Conservation (phyloP, 176 grass and related monocot genomes). For the Phragmites australis region DNA sequence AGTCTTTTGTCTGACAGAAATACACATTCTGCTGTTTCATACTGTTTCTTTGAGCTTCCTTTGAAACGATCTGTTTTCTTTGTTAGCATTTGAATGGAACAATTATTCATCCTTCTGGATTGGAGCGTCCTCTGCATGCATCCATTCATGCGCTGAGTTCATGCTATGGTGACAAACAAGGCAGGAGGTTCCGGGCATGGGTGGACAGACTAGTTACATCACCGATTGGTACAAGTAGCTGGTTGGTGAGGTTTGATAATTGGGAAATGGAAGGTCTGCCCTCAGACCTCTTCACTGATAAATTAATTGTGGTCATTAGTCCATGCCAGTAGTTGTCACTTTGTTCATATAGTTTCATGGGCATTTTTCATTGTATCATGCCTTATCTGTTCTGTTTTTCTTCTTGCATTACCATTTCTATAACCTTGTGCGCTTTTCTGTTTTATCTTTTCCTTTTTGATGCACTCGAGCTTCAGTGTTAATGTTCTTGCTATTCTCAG, state of each 20-base stretch:
- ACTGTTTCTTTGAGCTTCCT: conserved; percentile 11
- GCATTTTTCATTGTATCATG: neutral
- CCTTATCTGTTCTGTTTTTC: neutral
- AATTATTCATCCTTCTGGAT: conserved; percentile 77
- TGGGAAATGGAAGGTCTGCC: conserved; percentile 78
- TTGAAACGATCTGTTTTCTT: conserved; percentile 28
- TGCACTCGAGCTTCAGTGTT: neutral
- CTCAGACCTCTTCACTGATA: conserved; percentile 5
- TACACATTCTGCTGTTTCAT: neutral
- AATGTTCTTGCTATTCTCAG: conserved; percentile 39
- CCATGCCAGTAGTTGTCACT: neutral
- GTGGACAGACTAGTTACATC: conserved; percentile 75
- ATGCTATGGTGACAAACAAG: conserved; percentile 73
- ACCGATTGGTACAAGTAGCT: conserved; percentile 53
- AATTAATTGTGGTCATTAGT: conserved; percentile 13
- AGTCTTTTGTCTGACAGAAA: neutral
- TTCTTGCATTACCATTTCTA: neutral
- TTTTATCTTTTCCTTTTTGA: neutral
- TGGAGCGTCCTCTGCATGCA: conserved; percentile 55
- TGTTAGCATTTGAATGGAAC: conserved; percentile 62
- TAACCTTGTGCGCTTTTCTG: neutral
- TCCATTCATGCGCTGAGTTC: conserved; percentile 54
- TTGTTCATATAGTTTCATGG: conserved; percentile 9
- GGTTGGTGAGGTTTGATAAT: conserved; percentile 84
- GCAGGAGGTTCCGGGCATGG: conserved; percentile 63